Percentiles rank a stretch among this genome's conserved stretches.
phyloP scores from a whole-genome alignment of 495 filamentous ascomycete species.

The Immersiella caudata region DNA sequence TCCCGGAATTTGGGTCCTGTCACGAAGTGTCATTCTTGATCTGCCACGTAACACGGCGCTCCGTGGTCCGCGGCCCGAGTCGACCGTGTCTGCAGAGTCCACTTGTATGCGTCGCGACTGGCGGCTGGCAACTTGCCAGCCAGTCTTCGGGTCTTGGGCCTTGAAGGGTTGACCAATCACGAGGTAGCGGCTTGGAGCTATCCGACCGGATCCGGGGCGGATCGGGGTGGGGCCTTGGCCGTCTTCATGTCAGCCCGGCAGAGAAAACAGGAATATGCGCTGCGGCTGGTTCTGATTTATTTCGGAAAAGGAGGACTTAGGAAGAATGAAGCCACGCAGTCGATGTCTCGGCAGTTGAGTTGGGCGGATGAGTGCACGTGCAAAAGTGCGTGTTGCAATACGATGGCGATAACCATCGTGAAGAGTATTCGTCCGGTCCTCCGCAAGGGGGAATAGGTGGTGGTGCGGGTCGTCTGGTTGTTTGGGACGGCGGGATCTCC shows the following conservation, averaged over 20 bases:
- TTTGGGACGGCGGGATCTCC: background rate
- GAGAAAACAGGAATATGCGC: background rate
- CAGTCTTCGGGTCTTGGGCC: background rate
- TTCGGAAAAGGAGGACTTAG: background rate
- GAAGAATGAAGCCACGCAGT: background rate
- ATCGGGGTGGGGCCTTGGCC: background rate
- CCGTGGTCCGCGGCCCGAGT: background rate
- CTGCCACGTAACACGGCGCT: constrained; percentile 3
- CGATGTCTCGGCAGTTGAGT: background rate
- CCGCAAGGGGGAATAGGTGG: background rate
- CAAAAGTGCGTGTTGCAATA: background rate
- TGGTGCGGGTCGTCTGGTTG: background rate
- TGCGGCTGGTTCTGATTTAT: background rate
- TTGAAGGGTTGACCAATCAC: background rate
- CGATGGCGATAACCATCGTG: background rate
- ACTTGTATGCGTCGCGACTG: background rate
- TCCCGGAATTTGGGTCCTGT: background rate
- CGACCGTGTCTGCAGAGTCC: background rate
- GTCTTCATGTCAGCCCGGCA: background rate
- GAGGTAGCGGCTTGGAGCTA: background rate
- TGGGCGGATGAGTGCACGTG: background rate
- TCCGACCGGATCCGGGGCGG: background rate
- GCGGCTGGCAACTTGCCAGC: background rate
- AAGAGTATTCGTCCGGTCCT: background rate
- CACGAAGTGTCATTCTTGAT: background rate